Base-by-base conservation (phyloP, 2,329 filamentous ascomycete genomes). In the Alternaria infectoria region DNA sequence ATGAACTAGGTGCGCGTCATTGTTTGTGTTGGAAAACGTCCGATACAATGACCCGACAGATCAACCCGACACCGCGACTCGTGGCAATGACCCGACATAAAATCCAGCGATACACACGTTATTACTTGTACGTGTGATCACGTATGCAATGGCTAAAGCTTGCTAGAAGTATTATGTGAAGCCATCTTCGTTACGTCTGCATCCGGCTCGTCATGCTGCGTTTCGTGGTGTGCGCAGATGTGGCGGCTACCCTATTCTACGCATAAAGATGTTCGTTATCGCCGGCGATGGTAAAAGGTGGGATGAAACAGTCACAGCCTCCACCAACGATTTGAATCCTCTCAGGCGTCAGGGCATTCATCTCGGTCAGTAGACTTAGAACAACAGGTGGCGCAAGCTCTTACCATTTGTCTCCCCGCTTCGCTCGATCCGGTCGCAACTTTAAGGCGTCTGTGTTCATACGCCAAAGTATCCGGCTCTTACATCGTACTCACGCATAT, bases 241-340 rank as follows among this genome's bases (percentile, higher is more conserved):
- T 23, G n/a, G 52, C 46, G 26, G 49, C 15, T 67, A 68, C 44
- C 67, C 70, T 12, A 70, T 71, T 49, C 60, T 70, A 56, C 69
- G 66, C 40, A 70, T 57, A 26, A 72, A 70, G 58, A 69, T 64
- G n/a, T 68, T 66, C 12, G 70, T 70, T 28, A 59, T 67, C 30
- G 61, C 66, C 9, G 67, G 65, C 61, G 68, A 69, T 58, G 25
- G 62, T n/a, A 28, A 45, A 28, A 66, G 68, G 57, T 66, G 69
- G 61, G 65, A 57, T 19, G 47, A 65, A 15, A 43, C 51, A 8
- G 59, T 61, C 30, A 57, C 60, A 17, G 59, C 61, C 28, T 59
- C 64, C 11, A 64, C 68, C 10, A 47, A 69, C 26, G 59, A 59
- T 28, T 47, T 54, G 19, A 54, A 61, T n/a, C 46, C 51, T 9